Evolutionary conservation across 345 rosid species (phyloP).

Genomic region (Moricandia moricandioides): DNA sequence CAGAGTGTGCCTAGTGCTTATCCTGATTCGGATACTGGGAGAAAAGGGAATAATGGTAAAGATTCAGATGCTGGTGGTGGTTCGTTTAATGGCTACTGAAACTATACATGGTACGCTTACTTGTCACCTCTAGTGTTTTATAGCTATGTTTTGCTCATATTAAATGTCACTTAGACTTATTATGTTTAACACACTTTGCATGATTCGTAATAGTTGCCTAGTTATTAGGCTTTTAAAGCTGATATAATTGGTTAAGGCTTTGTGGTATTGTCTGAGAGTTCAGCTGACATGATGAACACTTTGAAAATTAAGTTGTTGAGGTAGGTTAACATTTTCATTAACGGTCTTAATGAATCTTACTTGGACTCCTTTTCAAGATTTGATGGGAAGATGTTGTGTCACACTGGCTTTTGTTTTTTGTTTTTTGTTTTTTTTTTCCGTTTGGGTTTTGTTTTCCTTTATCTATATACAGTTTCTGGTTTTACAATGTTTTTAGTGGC

Average conservation of each 20-base stretch:
- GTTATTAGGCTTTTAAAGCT: background rate
- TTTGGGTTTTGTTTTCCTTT: conserved; percentile 5
- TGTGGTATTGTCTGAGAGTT: background rate
- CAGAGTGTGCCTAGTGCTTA: conserved; percentile 40
- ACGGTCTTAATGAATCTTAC: background rate
- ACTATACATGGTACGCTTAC: conserved; percentile 51
- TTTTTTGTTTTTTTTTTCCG: background rate
- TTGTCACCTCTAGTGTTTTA: conserved; percentile 11
- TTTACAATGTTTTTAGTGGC: conserved; percentile 2
- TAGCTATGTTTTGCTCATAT: too few species aligned
- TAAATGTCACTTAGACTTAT: too few species aligned
- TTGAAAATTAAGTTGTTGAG: background rate
- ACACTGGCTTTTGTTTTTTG: too few species aligned
- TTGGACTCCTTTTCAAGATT: background rate
- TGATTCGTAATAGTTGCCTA: background rate
- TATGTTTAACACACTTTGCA: background rate
- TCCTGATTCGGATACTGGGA: conserved; percentile 38
- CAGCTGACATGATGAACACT: background rate
- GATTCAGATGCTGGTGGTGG: conserved; percentile 39
- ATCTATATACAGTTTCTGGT: background rate
- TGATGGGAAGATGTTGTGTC: background rate
- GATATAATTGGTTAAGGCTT: background rate
- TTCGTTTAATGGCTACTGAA: conserved; percentile 40
- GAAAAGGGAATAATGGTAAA: conserved; percentile 28
- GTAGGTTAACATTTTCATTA: background rate